Conservation (phyloP, 1,284 basidiomycete species). For the Microstroma glucosiphilum region DNA sequence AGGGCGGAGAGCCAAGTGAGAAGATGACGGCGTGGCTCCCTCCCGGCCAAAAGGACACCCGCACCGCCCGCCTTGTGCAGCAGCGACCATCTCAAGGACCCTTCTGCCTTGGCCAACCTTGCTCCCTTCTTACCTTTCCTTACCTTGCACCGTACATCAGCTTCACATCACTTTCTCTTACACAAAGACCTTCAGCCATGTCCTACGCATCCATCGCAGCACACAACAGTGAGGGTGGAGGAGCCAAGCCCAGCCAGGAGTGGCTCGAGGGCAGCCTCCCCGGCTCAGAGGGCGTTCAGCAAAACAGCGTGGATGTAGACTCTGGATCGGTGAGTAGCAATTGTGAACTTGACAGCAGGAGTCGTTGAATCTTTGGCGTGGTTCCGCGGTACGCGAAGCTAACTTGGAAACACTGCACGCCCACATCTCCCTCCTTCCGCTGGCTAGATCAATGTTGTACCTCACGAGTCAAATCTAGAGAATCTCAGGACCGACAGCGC, state of each 20-base stretch:
- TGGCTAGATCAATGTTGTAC: slow-evolving; percentile 25
- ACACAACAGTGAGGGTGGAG: slow-evolving; percentile 28
- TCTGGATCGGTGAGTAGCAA: slow-evolving; percentile 18
- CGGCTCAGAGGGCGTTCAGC: slow-evolving; percentile 7
- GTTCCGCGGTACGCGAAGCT: background rate
- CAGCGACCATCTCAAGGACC: too few relatives aligned
- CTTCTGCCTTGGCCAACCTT: too few relatives aligned
- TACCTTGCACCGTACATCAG: too few relatives aligned
- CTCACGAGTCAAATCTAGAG: slow-evolving; percentile 27
- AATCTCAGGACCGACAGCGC: slow-evolving; percentile 36
- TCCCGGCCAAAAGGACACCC: too few relatives aligned
- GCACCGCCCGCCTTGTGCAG: too few relatives aligned
- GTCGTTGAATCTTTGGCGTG: background rate
- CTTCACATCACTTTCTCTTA: background rate
- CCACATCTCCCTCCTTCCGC: background rate
- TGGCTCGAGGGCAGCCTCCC: slow-evolving; percentile 26
- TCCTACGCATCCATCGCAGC: slow-evolving; percentile 36
- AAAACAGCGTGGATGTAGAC: slow-evolving; percentile 29
- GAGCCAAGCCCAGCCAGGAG: slow-evolving; percentile 32
- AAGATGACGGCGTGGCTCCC: too few relatives aligned
- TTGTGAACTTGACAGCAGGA: background rate
- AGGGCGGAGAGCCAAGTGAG: too few relatives aligned
- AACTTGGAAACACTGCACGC: background rate
- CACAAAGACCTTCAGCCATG: background rate
- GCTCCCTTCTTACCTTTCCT: too few relatives aligned